A percentile compares a stretch with the other conserved stretches of the same genome.
Evolutionary conservation across 768 basidiomycete genomes (phyloP).

Genomic region (Xerocomellus dryophilus): DNA sequence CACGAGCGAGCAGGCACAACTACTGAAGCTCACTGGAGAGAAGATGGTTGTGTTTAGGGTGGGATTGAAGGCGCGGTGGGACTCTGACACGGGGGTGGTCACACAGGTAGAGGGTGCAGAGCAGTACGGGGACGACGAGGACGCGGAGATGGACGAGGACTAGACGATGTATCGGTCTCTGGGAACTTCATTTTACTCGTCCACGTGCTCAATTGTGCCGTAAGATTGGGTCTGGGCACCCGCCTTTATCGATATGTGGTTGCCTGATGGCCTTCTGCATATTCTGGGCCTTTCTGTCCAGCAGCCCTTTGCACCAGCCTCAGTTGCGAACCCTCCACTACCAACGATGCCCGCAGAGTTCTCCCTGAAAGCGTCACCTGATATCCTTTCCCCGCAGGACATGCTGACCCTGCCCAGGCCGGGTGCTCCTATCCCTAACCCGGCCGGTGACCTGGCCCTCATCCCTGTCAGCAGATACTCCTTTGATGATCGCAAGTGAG

Average conservation of each 20-base stretch:
- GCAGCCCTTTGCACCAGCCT: constrained; percentile 37
- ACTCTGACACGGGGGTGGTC: constrained; percentile 63
- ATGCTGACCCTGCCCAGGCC: constrained; percentile 69
- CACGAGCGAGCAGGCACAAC: constrained; percentile 84
- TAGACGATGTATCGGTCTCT: constrained; percentile 6
- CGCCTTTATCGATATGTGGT: constrained; percentile 39
- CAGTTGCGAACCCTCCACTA: constrained; percentile 13
- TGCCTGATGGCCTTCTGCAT: constrained; percentile 37
- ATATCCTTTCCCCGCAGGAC: constrained; percentile 68
- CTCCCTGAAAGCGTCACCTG: constrained; percentile 53
- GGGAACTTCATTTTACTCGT: not conserved
- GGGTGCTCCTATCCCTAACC: constrained; percentile 62
- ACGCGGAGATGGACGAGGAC: constrained; percentile 54
- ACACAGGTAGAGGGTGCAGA: constrained; percentile 51
- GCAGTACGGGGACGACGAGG: constrained; percentile 34
- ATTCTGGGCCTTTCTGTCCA: constrained; percentile 57
- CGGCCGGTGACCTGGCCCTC: constrained; percentile 64
- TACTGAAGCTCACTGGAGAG: constrained; percentile 88
- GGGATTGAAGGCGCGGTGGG: constrained; percentile 69
- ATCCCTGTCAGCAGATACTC: constrained; percentile 67
- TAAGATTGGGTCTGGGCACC: not conserved
- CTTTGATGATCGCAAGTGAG: constrained; percentile 71
- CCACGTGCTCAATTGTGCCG: not conserved
- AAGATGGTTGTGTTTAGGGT: constrained; percentile 85
- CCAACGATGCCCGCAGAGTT: constrained; percentile 42